Percentiles rank a stretch among this genome's conserved stretches.
These are phyloP conservation scores for Forsythia viridissima DNA, from an alignment of 257 asterid genomes.

Conservation along the genomic window DNA sequence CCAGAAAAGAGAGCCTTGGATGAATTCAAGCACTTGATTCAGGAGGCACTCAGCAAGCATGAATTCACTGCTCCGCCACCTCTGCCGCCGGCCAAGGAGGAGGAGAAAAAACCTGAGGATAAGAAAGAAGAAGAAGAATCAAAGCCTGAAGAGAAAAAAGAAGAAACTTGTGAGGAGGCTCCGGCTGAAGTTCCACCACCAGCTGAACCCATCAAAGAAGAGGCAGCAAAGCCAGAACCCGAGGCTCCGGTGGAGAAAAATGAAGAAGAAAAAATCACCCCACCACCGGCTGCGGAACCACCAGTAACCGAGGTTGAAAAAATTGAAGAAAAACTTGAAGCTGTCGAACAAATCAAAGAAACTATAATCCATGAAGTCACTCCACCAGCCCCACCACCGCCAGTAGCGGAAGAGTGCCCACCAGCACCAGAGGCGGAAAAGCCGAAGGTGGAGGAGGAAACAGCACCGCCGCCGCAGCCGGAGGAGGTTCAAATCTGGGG, in stretches of 20 bases:
- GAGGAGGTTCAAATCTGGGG: slow-evolving; percentile 78
- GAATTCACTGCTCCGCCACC: slow-evolving; percentile 56
- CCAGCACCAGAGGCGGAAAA: slow-evolving; percentile 16
- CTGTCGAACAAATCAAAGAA: slow-evolving; percentile 58
- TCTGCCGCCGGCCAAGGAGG: slow-evolving; percentile 34
- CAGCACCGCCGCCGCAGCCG: slow-evolving; percentile 35
- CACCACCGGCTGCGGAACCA: slow-evolving; percentile 16
- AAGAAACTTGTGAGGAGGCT: slow-evolving; percentile 1
- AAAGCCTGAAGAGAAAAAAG: neutral
- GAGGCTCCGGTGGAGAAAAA: slow-evolving; percentile 15
- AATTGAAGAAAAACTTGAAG: slow-evolving; percentile 26
- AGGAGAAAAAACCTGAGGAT: slow-evolving; percentile 19
- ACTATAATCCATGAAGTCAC: slow-evolving; percentile 54
- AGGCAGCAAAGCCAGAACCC: neutral
- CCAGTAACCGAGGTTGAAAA: slow-evolving; percentile 27
- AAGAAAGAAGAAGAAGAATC: slow-evolving; percentile 3
- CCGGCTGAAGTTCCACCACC: slow-evolving; percentile 14
- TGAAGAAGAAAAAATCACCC: slow-evolving; percentile 18
- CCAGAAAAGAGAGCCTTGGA: slow-evolving; percentile 66
- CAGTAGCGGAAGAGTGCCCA: slow-evolving; percentile 20
- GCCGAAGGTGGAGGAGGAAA: neutral
- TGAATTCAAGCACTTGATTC: slow-evolving; percentile 54
- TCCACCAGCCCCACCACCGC: slow-evolving; percentile 36
- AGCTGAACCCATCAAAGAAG: slow-evolving; percentile 20
- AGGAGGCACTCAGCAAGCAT: slow-evolving; percentile 59